These are phyloP conservation scores for Quercus agrifolia DNA, from an alignment of 306 rosid genomes.

Conservation along the genomic window DNA sequence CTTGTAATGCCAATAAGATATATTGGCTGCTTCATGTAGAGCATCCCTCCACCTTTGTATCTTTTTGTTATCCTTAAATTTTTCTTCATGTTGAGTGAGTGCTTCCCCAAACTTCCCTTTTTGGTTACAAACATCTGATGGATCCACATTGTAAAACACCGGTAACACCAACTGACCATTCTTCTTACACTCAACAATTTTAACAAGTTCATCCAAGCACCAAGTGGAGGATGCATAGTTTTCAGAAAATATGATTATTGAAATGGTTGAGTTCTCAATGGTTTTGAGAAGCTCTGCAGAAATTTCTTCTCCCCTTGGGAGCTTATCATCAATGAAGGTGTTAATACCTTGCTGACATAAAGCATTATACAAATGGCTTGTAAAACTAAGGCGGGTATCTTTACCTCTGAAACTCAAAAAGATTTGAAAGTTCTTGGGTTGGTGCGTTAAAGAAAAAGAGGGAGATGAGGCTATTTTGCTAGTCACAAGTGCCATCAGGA, in stretches of 20 bases:
- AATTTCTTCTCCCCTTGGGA: background rate
- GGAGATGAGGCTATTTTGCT: background rate
- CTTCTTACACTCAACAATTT: background rate
- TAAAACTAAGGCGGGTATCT: background rate
- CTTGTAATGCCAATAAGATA: background rate
- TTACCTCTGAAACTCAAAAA: background rate
- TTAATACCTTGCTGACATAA: background rate
- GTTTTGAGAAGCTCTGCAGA: background rate
- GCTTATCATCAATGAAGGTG: background rate
- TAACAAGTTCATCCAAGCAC: constrained; percentile 1
- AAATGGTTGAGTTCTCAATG: background rate
- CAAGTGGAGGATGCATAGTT: background rate
- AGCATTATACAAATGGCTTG: background rate
- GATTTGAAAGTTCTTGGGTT: background rate
- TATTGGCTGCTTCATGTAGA: background rate
- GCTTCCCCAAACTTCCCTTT: background rate
- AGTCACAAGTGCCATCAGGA: background rate
- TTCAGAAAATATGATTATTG: background rate
- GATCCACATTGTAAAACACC: background rate
- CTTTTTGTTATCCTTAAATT: background rate
- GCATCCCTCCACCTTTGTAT: background rate
- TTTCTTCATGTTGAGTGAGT: background rate
- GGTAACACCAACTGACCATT: background rate
- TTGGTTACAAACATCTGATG: background rate
- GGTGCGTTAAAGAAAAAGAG: background rate